Percentiles rank a stretch among this genome's conserved stretches.
These are phyloP conservation scores for Phytophthora sojae DNA, from an alignment of 352 stramenopile species.

Conservation along the genomic window DNA sequence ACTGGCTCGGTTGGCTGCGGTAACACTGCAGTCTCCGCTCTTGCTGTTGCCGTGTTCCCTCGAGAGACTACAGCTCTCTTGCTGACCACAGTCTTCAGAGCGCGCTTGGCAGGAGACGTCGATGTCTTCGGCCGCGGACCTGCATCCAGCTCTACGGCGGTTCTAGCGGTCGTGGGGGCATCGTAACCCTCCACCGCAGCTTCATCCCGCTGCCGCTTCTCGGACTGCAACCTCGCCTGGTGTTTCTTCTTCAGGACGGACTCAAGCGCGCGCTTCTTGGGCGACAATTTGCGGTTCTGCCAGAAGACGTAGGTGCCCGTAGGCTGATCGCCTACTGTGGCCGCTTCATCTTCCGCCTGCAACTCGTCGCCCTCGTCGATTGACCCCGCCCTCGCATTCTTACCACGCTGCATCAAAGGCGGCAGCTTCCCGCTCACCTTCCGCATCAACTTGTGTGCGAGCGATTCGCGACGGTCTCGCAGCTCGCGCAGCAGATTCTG, in stretches of 20 bases:
- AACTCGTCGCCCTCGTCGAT: conserved; percentile 10
- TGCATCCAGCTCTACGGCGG: background rate
- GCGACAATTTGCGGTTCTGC: conserved; percentile 72
- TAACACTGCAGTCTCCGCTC: background rate
- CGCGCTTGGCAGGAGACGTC: conserved; percentile 20
- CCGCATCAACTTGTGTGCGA: conserved; percentile 74
- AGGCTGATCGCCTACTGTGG: conserved; percentile 19
- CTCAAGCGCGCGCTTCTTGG: conserved; percentile 74
- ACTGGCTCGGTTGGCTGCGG: background rate
- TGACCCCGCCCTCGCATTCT: conserved; percentile 9
- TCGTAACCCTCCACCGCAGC: background rate
- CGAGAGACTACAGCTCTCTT: conserved; percentile 4
- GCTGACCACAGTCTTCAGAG: conserved; percentile 25
- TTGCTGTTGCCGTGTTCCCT: background rate
- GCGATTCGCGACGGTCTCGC: conserved; percentile 73
- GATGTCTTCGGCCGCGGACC: conserved; percentile 12
- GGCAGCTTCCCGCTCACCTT: conserved; percentile 60
- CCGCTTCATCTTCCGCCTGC: conserved; percentile 7
- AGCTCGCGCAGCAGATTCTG: conserved; percentile 80
- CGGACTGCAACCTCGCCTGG: conserved; percentile 34
- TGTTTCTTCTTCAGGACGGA: conserved; percentile 75
- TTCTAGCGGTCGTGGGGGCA: conserved; percentile 4
- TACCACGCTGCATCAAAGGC: conserved; percentile 49
- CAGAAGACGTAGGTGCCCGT: conserved; percentile 64
- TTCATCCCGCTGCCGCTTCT: conserved; percentile 14